phyloP scores from a whole-genome alignment of 176 grass and related monocot genomes.

The Aechmea fasciata region DNA sequence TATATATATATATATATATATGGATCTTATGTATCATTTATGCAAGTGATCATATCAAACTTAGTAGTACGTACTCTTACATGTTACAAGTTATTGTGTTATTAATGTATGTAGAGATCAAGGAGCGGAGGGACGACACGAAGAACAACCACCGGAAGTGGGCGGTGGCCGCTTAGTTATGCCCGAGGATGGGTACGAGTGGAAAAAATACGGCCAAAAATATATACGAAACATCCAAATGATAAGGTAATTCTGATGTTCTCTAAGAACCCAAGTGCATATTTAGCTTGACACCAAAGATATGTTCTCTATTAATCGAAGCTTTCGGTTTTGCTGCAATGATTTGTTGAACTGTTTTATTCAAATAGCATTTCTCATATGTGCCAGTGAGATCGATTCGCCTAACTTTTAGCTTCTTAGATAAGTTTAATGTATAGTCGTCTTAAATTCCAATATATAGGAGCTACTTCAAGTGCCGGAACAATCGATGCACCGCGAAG shows the following conservation, averaged over 20 bases:
- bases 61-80: not conserved
- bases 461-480: conserved; percentile 76
- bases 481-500: conserved; percentile 47
- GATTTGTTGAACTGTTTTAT: too few species aligned
- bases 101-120: conserved; percentile 8
- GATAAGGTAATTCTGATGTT: conserved; percentile 27
- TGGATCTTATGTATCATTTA: too few species aligned
- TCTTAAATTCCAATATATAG: conserved; percentile 18
- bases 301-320: too few species aligned
- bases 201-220: conserved; percentile 91
- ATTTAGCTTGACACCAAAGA: too few species aligned
- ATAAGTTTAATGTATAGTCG: too few species aligned
- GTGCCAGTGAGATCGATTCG: too few species aligned
- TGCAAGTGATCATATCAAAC: too few species aligned
- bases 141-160: not conserved
- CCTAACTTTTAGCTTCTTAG: too few species aligned
- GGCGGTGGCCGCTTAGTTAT: conserved; percentile 22
- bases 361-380: too few species aligned
- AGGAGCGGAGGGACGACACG: conserved; percentile 2
- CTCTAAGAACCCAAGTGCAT: too few species aligned
- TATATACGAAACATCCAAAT: conserved; percentile 67
- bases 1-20: too few species aligned
- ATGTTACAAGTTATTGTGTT: not conserved
- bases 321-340: not conserved
- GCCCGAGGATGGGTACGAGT: conserved; percentile 67